Evolutionary conservation across 192 early-diverging fungal species (phyloP).

Genomic region (Geranomyces michiganensis): DNA sequence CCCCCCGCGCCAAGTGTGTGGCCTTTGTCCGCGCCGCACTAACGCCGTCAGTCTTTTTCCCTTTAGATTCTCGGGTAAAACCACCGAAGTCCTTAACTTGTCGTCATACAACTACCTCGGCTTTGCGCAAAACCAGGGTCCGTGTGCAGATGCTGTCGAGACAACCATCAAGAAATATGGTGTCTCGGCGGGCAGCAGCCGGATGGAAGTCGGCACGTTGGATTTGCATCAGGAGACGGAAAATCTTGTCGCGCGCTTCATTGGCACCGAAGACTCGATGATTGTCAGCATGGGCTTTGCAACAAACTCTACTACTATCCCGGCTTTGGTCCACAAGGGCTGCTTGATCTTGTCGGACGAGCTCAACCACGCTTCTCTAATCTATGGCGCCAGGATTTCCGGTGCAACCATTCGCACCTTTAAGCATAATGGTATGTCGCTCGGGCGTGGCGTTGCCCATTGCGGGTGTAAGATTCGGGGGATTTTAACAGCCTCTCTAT

Average conservation of each 20-base stretch:
- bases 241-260: conserved; percentile 83
- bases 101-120: conserved; percentile 98
- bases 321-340: conserved; percentile 80
- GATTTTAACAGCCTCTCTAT: too few relatives aligned
- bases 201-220: conserved; percentile 64
- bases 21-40: not conserved
- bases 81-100: conserved; percentile 83
- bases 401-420: conserved; percentile 91
- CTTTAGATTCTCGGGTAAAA: conserved; percentile 70
- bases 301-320: conserved; percentile 93
- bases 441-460: not conserved
- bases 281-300: conserved; percentile 96
- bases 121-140: conserved; percentile 90
- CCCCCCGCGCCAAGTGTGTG: not conserved
- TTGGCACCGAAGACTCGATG: conserved; percentile 85
- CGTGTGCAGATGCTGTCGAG: conserved; percentile 94
- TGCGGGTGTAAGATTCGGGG: not conserved
- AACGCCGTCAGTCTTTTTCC: not conserved
- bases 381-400: conserved; percentile 91
- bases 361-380: conserved; percentile 92
- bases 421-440: conserved; percentile 75
- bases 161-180: conserved; percentile 73
- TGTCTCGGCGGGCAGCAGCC: conserved; percentile 64
- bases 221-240: conserved; percentile 80
- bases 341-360: conserved; percentile 94